Percentiles rank a stretch among this genome's conserved stretches.
These are phyloP conservation scores for Cytospora leucostoma DNA, from an alignment of 2,329 filamentous ascomycete genomes.

Conservation along the genomic window DNA sequence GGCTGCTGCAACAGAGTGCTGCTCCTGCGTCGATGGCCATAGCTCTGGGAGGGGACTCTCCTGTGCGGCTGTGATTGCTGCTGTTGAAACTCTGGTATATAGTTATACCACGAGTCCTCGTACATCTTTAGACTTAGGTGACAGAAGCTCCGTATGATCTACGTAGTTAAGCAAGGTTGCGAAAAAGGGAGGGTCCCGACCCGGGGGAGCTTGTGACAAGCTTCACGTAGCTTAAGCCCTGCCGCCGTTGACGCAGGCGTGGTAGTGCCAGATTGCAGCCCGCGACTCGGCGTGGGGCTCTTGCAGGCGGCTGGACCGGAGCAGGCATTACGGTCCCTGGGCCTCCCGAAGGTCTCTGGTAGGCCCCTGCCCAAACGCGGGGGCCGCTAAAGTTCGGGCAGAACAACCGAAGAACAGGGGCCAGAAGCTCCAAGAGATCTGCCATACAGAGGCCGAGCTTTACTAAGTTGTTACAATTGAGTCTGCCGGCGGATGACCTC, in stretches of 20 bases:
- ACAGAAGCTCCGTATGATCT: slow-evolving; percentile 3
- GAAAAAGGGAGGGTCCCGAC: not conserved
- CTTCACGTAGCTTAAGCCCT: slow-evolving; percentile 16
- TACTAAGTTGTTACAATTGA: slow-evolving; percentile 16
- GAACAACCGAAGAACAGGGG: not conserved
- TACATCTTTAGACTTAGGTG: slow-evolving; percentile 57
- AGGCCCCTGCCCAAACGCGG: not conserved
- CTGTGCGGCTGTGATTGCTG: slow-evolving; percentile 43
- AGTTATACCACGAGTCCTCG: slow-evolving; percentile 83
- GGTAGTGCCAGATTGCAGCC: slow-evolving; percentile 26
- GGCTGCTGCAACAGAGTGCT: slow-evolving; percentile 70
- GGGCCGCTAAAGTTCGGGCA: not conserved
- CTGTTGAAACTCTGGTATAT: slow-evolving; percentile 60
- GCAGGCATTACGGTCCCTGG: not conserved
- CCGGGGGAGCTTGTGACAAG: slow-evolving; percentile 7
- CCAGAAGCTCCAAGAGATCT: slow-evolving; percentile 3
- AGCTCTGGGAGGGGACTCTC: slow-evolving; percentile 46
- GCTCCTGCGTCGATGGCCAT: slow-evolving; percentile 61
- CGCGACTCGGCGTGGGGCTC: slow-evolving; percentile 21
- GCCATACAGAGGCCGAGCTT: slow-evolving; percentile 25
- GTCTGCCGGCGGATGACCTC: slow-evolving; percentile 22
- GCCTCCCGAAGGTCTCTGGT: not conserved
- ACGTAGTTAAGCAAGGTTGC: not conserved
- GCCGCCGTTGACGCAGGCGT: slow-evolving; percentile 6
- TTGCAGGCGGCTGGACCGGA: slow-evolving; percentile 6